Evolutionary conservation across 495 filamentous ascomycete species (phyloP), one percentile per base, ranked within the genome.

Genomic region (Daldinia decipiens): DNA sequence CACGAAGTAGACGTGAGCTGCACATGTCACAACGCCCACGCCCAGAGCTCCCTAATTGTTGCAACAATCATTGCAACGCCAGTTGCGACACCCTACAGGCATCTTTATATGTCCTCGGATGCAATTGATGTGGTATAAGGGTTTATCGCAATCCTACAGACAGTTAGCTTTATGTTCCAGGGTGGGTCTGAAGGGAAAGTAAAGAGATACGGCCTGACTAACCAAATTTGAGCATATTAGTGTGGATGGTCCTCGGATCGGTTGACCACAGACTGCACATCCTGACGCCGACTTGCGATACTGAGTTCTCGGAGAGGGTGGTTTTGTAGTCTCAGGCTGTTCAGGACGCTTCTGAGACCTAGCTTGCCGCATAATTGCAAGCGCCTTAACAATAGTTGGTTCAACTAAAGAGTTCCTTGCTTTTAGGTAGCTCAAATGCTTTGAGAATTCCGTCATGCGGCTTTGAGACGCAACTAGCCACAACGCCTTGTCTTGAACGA

Each of bases 201-300:
- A 11, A 56, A 50, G 7, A 36, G 34, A 39, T 26, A 74, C 11
- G n/a, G 19, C 12, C 8, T 21, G 4, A 47, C 79, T 67, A 62
- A 85, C 83, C 76, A 80, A 74, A 60, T 83, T 83, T 15, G 74
- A 70, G 68, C 83, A 85, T 29, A 83, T 73, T 57, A 84, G 38
- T 63, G 81, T 74, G 4, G 63, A 67, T 6, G 77, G 72, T 7
- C 79, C 78, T 4, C 80, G 68, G 38, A 83, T 78, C 9, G 78
- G 76, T 62, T 79, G 75, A 1, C 78, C 78, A 59, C 83, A 85
- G 4, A 70, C 64, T 0, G 71, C 67, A 51, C 81, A 83, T 21
- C 83, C 82, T 5, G 77, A 79, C 15, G 69, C 54, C 12, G 78
- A 79, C 56, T 76, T 72, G 45, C 77, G 76, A 39, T 66, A 71